phyloP scores from a whole-genome alignment of 2,329 filamentous ascomycete species.

The Lasiodiplodia gonubiensis region DNA sequence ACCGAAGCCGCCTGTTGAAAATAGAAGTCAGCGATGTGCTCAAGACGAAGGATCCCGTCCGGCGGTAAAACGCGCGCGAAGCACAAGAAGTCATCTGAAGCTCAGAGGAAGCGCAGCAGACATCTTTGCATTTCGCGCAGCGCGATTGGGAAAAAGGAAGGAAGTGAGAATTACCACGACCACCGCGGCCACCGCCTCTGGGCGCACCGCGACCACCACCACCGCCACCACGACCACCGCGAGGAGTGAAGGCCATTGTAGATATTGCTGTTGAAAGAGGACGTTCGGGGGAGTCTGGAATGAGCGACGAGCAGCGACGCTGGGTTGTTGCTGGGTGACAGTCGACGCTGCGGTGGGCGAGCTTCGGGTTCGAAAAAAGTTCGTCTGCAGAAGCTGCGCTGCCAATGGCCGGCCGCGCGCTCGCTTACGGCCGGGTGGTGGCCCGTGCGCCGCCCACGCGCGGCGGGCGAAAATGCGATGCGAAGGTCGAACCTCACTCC shows the following conservation, averaged over 20 bases:
- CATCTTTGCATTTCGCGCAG: background rate
- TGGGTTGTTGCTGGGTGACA: conserved; percentile 17
- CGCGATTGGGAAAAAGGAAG: background rate
- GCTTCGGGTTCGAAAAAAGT: conserved; percentile 26
- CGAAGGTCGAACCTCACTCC: conserved; percentile 34
- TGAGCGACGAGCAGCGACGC: conserved; percentile 19
- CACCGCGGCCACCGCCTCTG: conserved; percentile 41
- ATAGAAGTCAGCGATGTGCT: conserved; percentile 19
- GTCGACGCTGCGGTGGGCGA: conserved; percentile 24
- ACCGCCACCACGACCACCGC: conserved; percentile 45
- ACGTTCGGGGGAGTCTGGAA: background rate
- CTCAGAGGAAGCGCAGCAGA: background rate
- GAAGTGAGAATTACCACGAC: conserved; percentile 43
- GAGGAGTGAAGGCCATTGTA: conserved; percentile 54
- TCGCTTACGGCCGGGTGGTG: conserved; percentile 25
- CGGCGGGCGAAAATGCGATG: conserved; percentile 30
- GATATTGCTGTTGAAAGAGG: background rate
- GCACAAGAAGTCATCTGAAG: background rate
- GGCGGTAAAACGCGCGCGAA: conserved; percentile 25
- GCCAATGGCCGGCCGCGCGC: conserved; percentile 22
- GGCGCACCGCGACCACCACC: conserved; percentile 36
- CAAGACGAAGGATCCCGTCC: conserved; percentile 30
- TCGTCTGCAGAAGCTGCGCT: conserved; percentile 27
- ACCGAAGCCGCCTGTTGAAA: conserved; percentile 40
- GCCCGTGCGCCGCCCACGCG: conserved; percentile 20